phyloP scores from a whole-genome alignment of 805 yeast species.

The Isabelozyma pseudorhagii region DNA sequence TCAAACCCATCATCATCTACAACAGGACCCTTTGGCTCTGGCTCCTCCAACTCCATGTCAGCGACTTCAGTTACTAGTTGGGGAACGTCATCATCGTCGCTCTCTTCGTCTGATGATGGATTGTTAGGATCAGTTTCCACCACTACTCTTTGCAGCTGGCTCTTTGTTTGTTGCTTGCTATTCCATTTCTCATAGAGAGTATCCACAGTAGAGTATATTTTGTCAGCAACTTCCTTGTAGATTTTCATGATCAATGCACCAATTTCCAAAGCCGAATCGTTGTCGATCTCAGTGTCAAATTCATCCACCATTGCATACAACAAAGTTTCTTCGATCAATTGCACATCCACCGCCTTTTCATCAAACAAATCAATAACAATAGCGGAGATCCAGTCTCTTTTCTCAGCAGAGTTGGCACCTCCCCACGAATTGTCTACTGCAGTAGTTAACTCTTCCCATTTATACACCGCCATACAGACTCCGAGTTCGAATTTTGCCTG shows the following conservation, averaged over 20 bases:
- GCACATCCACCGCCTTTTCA: constrained; percentile 66
- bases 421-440: constrained; percentile 97
- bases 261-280: constrained; percentile 76
- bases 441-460: constrained; percentile 83
- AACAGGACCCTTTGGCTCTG: constrained; percentile 49
- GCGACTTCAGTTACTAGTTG: constrained; percentile 17
- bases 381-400: constrained; percentile 93
- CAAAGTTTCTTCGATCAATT: constrained; percentile 79
- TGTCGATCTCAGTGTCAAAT: constrained; percentile 84
- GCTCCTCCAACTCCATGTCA: constrained; percentile 29
- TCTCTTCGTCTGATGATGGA: constrained; percentile 49
- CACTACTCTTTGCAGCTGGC: constrained; percentile 35
- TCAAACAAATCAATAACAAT: constrained; percentile 75
- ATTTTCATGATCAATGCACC: constrained; percentile 64
- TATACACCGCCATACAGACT: constrained; percentile 83
- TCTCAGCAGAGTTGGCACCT: constrained; percentile 85
- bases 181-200: constrained; percentile 57
- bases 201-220: constrained; percentile 56
- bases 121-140: constrained; percentile 61
- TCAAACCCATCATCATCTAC: constrained; percentile 96
- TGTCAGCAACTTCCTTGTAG: constrained; percentile 60
- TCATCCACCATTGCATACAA: constrained; percentile 93
- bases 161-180: constrained; percentile 41
- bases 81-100: constrained; percentile 40
- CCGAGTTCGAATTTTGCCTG: constrained; percentile 91